A percentile compares a stretch with the other conserved stretches of the same genome.
Evolutionary conservation across 768 basidiomycete species (phyloP).

Genomic region (Tylopilus vinaceipallidus): DNA sequence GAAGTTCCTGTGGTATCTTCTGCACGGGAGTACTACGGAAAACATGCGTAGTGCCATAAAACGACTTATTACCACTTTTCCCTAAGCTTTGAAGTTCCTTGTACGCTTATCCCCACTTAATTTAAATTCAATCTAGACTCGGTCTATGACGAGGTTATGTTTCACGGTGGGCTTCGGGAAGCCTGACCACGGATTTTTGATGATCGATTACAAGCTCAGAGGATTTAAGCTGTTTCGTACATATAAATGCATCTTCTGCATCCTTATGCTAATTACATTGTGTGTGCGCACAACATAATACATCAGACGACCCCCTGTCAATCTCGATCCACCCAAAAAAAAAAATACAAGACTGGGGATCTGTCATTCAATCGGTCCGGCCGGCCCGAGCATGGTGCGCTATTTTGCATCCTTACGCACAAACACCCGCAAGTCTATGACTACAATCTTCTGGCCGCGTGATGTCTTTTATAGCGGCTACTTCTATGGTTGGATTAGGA

Average conservation of each 20-base stretch:
- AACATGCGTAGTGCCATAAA: constrained; percentile 11
- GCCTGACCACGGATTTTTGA: too few species aligned
- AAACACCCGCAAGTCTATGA: constrained; percentile 28
- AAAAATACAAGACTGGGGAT: too few species aligned
- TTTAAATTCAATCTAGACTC: background rate
- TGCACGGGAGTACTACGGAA: constrained; percentile 39
- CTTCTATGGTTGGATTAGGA: constrained; percentile 57
- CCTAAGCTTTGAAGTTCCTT: background rate
- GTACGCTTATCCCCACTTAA: background rate
- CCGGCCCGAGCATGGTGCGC: too few species aligned
- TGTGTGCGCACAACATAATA: background rate
- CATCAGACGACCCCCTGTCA: background rate
- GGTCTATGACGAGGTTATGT: too few species aligned
- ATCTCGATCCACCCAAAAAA: too few species aligned
- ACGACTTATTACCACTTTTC: background rate
- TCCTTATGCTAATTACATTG: background rate
- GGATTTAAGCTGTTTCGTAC: too few species aligned
- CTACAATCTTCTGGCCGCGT: constrained; percentile 57
- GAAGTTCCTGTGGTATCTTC: constrained; percentile 20
- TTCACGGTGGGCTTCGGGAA: too few species aligned
- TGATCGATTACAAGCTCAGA: background rate
- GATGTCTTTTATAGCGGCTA: constrained; percentile 47
- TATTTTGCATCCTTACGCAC: too few species aligned
- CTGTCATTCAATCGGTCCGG: too few species aligned
- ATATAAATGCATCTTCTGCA: too few species aligned